Evolutionary conservation across 306 rosid genomes (phyloP).

Genomic region (Castanea mollissima): DNA sequence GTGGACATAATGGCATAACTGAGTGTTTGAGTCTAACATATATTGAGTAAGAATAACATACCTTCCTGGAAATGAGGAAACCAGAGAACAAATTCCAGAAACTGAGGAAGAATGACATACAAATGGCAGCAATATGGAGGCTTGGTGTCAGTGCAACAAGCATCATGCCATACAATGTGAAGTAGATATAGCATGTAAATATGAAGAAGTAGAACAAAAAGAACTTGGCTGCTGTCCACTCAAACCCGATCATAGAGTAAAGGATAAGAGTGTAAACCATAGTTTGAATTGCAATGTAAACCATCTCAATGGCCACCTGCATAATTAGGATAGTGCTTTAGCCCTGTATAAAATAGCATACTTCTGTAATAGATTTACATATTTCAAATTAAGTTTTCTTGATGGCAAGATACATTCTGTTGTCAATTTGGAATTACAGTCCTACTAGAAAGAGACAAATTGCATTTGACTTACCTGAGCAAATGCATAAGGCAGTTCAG

Average conservation of each 20-base stretch:
- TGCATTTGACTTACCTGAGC: slow-evolving; percentile 48
- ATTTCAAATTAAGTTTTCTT: neutral
- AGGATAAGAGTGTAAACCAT: slow-evolving; percentile 37
- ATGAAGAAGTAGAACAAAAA: slow-evolving; percentile 75
- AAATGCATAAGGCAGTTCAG: slow-evolving; percentile 66
- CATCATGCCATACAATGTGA: slow-evolving; percentile 84
- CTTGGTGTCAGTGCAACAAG: slow-evolving; percentile 65
- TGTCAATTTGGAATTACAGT: neutral
- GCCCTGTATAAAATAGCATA: neutral
- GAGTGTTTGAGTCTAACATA: neutral
- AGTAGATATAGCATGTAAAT: slow-evolving; percentile 65
- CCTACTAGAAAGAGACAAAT: neutral
- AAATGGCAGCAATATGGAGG: slow-evolving; percentile 62
- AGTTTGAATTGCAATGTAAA: slow-evolving; percentile 57
- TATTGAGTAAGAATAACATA: slow-evolving; percentile 21
- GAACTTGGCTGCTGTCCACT: slow-evolving; percentile 41
- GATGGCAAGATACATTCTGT: neutral
- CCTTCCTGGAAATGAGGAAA: slow-evolving; percentile 69
- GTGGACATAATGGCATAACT: neutral
- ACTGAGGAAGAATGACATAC: slow-evolving; percentile 62
- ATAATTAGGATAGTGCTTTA: neutral
- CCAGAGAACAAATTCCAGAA: slow-evolving; percentile 91
- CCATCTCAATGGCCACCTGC: slow-evolving; percentile 71
- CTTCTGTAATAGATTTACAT: neutral
- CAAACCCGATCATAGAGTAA: slow-evolving; percentile 74